Percentiles rank a stretch among this genome's conserved stretches.
Conservation (phyloP, 192 early-diverging fungal species). For the Rhizoclosmatium sp. region DNA sequence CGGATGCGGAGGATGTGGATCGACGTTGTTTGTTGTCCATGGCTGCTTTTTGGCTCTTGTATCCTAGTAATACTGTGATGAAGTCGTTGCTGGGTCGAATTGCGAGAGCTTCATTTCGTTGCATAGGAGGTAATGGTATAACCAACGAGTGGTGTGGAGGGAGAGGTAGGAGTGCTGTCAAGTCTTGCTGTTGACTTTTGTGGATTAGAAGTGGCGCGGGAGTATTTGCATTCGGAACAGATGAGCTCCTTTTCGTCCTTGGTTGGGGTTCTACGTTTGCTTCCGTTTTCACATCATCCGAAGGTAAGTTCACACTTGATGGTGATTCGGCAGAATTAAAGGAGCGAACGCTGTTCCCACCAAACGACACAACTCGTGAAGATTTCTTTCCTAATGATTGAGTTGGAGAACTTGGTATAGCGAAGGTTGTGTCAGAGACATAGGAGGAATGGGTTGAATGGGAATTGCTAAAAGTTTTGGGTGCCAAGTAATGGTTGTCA, state of each 20-base stretch:
- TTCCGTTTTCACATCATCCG: too few species aligned
- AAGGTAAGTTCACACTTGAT: not conserved
- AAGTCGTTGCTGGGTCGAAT: constrained; percentile 30
- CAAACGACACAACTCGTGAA: constrained; percentile 20
- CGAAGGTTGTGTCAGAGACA: not conserved
- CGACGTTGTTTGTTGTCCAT: not conserved
- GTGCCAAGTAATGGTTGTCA: not conserved
- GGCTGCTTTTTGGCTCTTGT: constrained; percentile 14
- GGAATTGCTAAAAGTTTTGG: too few species aligned
- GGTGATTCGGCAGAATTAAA: constrained; percentile 22
- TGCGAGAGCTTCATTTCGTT: constrained; percentile 13
- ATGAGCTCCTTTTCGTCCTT: not conserved
- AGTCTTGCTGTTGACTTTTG: not conserved
- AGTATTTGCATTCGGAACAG: not conserved
- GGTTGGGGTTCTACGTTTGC: too few species aligned
- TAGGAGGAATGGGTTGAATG: not conserved
- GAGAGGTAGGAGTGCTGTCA: constrained; percentile 7
- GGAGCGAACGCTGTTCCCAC: constrained; percentile 21
- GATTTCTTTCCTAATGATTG: not conserved
- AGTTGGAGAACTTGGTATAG: not conserved
- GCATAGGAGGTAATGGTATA: not conserved
- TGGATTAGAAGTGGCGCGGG: not conserved
- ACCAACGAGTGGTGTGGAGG: constrained; percentile 13
- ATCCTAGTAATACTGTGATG: constrained; percentile 28
- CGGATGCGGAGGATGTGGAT: constrained; percentile 2